Conservation (phyloP, 2,329 filamentous ascomycete genomes). For the Microsporum audouinii region DNA sequence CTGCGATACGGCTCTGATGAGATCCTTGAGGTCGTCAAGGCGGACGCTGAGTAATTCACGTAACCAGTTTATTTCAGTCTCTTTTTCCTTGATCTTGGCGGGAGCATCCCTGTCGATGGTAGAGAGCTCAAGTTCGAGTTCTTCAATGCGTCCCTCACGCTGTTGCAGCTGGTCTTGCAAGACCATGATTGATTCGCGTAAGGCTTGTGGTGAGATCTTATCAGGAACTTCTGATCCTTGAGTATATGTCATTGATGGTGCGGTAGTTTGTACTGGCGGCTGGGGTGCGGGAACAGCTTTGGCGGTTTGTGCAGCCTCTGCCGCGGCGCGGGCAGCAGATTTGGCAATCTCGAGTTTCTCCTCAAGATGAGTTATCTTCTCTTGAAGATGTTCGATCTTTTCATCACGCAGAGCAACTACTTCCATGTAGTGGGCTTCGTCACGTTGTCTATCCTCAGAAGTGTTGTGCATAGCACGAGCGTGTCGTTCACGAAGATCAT, state of each 20-base stretch:
- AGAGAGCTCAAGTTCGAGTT: slow-evolving; percentile 61
- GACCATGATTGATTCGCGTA: slow-evolving; percentile 91
- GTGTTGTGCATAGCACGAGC: slow-evolving; percentile 61
- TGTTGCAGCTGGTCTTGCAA: slow-evolving; percentile 94
- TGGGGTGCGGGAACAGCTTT: slow-evolving; percentile 20
- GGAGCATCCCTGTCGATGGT: slow-evolving; percentile 65
- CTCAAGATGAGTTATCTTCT: slow-evolving; percentile 72
- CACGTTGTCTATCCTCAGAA: slow-evolving; percentile 68
- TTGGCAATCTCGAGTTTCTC: slow-evolving; percentile 86
- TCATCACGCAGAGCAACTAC: slow-evolving; percentile 70
- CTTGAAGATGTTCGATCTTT: slow-evolving; percentile 74
- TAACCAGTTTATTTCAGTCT: slow-evolving; percentile 90
- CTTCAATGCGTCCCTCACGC: slow-evolving; percentile 79
- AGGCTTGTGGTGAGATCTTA: slow-evolving; percentile 85
- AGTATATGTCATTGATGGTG: slow-evolving; percentile 38
- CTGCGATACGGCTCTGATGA: slow-evolving; percentile 66
- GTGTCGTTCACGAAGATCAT: slow-evolving; percentile 65
- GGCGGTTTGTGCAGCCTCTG: slow-evolving; percentile 56
- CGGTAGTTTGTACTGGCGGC: slow-evolving; percentile 32
- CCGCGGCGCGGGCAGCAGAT: slow-evolving; percentile 73
- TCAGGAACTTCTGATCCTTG: slow-evolving; percentile 51
- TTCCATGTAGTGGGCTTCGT: slow-evolving; percentile 69
- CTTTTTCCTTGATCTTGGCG: slow-evolving; percentile 74
- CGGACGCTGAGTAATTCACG: slow-evolving; percentile 85
- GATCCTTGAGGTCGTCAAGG: slow-evolving; percentile 82